A percentile compares a stretch with the other conserved stretches of the same genome.
phyloP scores from a whole-genome alignment of 495 filamentous ascomycete genomes.

The Apodospora peruviana region DNA sequence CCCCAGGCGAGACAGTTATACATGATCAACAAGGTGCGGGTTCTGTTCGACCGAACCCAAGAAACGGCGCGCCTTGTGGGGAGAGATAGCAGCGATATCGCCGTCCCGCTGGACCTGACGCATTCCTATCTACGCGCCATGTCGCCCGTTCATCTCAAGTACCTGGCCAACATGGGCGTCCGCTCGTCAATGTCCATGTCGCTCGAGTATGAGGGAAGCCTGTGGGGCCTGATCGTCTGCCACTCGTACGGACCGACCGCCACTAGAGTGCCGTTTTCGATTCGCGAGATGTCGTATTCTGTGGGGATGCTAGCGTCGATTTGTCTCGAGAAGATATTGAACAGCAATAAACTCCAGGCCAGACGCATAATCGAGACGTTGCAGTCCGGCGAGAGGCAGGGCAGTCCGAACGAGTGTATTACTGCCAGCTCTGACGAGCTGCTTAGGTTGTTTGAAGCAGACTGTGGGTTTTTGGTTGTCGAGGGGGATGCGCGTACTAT shows the following conservation, averaged over 20 bases:
- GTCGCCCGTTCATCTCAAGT: slow-evolving; percentile 76
- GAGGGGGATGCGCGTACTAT: slow-evolving; percentile 74
- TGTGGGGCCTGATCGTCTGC: slow-evolving; percentile 79
- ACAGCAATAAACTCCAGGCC: slow-evolving; percentile 66
- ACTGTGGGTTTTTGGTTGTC: slow-evolving; percentile 73
- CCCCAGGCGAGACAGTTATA: slow-evolving; percentile 46
- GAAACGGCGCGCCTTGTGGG: slow-evolving; percentile 71
- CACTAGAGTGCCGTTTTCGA: slow-evolving; percentile 74
- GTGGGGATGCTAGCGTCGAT: slow-evolving; percentile 71
- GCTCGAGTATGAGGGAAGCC: slow-evolving; percentile 65
- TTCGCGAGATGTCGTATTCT: slow-evolving; percentile 76
- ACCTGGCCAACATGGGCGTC: slow-evolving; percentile 72
- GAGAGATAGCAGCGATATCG: slow-evolving; percentile 60
- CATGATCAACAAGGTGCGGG: slow-evolving; percentile 65
- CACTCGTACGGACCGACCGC: slow-evolving; percentile 66
- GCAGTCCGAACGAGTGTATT: slow-evolving; percentile 79
- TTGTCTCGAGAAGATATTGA: slow-evolving; percentile 76
- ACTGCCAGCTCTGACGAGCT: slow-evolving; percentile 78
- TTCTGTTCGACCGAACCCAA: slow-evolving; percentile 62
- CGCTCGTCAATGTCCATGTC: slow-evolving; percentile 84
- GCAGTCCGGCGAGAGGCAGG: slow-evolving; percentile 57
- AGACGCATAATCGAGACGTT: slow-evolving; percentile 63
- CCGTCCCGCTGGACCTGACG: slow-evolving; percentile 69
- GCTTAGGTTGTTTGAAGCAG: slow-evolving; percentile 71
- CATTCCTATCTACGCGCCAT: slow-evolving; percentile 75